These are phyloP conservation scores for Neopestalotiopsis clavispora DNA, from an alignment of 2,329 filamentous ascomycete species.

Conservation along the genomic window DNA sequence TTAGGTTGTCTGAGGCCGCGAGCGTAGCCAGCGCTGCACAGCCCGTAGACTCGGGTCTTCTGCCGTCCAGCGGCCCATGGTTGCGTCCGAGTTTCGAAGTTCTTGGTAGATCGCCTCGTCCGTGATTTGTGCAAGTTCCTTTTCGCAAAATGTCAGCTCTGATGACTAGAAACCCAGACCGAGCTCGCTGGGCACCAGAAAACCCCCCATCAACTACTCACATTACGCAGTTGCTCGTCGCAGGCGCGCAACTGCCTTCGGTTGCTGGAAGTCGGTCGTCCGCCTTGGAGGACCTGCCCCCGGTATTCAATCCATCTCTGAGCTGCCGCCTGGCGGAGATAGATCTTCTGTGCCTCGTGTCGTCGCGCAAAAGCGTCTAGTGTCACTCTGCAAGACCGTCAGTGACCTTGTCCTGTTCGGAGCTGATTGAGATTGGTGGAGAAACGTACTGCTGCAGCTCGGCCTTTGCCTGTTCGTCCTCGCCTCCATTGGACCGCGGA, in stretches of 20 bases:
- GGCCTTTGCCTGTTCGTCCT: constrained; percentile 64
- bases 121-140: constrained; percentile 63
- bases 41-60: constrained; percentile 65
- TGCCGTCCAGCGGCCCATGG: constrained; percentile 64
- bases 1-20: constrained; percentile 38
- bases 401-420: not conserved
- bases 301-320: constrained; percentile 64
- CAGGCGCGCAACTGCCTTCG: constrained; percentile 55
- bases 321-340: constrained; percentile 63
- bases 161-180: not conserved
- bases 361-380: constrained; percentile 66
- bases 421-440: not conserved
- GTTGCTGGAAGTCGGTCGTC: constrained; percentile 51
- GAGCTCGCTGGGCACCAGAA: not conserved
- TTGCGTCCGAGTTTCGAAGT: constrained; percentile 56
- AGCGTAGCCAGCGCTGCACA: constrained; percentile 64
- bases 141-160: constrained; percentile 2
- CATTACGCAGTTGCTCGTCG: constrained; percentile 61
- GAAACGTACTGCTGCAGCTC: constrained; percentile 64
- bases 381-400: constrained; percentile 48
- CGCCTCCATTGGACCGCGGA: constrained; percentile 55
- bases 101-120: constrained; percentile 64
- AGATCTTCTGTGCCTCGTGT: constrained; percentile 70
- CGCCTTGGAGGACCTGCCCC: constrained; percentile 56
- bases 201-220: constrained; percentile 40